Evolutionary conservation across 2,329 filamentous ascomycete genomes (phyloP).

Genomic region (Fusarium tricinctum): DNA sequence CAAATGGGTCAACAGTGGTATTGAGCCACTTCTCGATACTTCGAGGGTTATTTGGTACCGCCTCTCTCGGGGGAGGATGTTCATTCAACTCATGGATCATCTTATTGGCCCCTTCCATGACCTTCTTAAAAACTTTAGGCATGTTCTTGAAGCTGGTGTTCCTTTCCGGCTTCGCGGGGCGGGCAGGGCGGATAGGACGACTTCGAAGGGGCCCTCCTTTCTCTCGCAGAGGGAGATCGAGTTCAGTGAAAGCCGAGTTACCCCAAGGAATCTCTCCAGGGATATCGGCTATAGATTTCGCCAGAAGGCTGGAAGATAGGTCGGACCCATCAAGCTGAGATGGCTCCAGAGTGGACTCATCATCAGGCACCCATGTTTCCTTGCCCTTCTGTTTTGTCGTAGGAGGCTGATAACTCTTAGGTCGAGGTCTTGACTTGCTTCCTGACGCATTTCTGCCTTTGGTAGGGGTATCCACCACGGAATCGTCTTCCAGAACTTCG

Average conservation of each 20-base stretch:
- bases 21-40: conserved; percentile 77
- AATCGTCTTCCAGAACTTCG: conserved; percentile 56
- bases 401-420: conserved; percentile 44
- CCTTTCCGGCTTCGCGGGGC: conserved; percentile 62
- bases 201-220: conserved; percentile 63
- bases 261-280: conserved; percentile 72
- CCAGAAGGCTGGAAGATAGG: conserved; percentile 56
- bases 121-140: conserved; percentile 75
- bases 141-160: conserved; percentile 71
- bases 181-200: conserved; percentile 52
- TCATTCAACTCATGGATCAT: conserved; percentile 74
- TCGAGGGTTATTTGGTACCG: conserved; percentile 67
- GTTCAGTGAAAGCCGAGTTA: conserved; percentile 75
- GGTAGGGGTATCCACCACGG: conserved; percentile 58
- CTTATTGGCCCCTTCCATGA: conserved; percentile 74
- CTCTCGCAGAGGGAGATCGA: conserved; percentile 65
- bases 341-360: conserved; percentile 48
- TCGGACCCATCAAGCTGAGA: conserved; percentile 51
- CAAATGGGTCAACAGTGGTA: conserved; percentile 73
- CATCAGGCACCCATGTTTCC: conserved; percentile 51
- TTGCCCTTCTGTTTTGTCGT: conserved; percentile 48
- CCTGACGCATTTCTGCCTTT: conserved; percentile 52
- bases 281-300: conserved; percentile 70
- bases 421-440: conserved; percentile 46
- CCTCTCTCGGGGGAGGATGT: conserved; percentile 60